phyloP scores from a whole-genome alignment of 2,329 filamentous ascomycete species.

The Penicillium sp. region DNA sequence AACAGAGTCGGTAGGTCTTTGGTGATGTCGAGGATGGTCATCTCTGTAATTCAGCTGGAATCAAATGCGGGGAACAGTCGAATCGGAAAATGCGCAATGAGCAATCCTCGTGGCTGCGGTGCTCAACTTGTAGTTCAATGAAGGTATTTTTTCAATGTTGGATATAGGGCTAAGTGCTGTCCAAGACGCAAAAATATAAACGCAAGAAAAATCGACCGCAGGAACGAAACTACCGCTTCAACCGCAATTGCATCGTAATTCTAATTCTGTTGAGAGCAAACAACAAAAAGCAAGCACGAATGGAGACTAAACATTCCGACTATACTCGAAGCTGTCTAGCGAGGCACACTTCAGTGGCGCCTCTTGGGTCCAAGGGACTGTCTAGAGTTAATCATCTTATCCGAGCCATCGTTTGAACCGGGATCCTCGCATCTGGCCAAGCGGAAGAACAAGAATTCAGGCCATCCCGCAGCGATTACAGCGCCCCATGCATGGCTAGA shows the following conservation, averaged over 20 bases:
- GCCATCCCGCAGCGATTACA: background rate
- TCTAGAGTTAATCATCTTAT: constrained; percentile 2
- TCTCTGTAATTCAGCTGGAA: constrained; percentile 35
- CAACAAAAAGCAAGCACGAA: background rate
- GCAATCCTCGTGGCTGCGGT: too few relatives aligned
- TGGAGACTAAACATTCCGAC: constrained; percentile 8
- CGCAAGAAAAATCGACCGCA: background rate
- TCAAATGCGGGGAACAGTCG: background rate
- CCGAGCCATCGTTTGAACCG: background rate
- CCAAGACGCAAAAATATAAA: constrained; percentile 5
- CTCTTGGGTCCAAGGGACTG: background rate
- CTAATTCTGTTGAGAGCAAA: constrained; percentile 5
- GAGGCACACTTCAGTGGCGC: background rate
- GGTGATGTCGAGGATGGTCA: constrained; percentile 70
- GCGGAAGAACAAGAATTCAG: background rate
- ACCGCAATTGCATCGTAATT: background rate
- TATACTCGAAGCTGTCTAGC: constrained; percentile 8
- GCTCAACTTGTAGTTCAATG: too few relatives aligned
- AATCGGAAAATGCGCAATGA: background rate
- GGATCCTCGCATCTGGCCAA: background rate
- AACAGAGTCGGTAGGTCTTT: constrained; percentile 77
- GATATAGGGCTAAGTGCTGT: background rate
- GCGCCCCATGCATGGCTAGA: constrained; percentile 3
- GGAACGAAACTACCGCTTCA: background rate
- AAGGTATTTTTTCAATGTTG: background rate